Percentiles rank a stretch among this genome's conserved stretches.
These are phyloP conservation scores for Candida coleopterorum DNA, from an alignment of 805 yeast genomes.

Conservation along the genomic window DNA sequence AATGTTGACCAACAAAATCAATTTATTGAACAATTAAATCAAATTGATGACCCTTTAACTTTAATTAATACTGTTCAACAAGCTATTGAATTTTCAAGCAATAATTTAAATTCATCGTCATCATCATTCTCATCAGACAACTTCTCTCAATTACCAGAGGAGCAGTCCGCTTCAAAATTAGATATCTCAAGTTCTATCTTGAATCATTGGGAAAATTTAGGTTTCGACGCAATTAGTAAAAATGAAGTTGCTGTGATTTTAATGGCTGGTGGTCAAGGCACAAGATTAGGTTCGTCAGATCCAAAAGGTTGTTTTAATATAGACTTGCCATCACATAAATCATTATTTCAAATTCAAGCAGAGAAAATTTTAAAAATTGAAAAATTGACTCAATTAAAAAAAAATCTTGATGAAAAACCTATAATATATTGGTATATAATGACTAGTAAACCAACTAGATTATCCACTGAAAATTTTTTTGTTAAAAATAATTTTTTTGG, in stretches of 20 bases:
- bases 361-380: conserved; percentile 72
- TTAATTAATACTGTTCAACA: conserved; percentile 39
- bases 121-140: conserved; percentile 11
- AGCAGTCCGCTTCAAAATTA: conserved; percentile 45
- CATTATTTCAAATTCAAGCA: conserved; percentile 89
- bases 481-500: conserved; percentile 65
- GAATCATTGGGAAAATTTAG: conserved; percentile 43
- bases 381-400: conserved; percentile 39
- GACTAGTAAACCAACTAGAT: conserved; percentile 89
- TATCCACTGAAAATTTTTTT: conserved; percentile 70
- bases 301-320: conserved; percentile 96
- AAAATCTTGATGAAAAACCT: conserved; percentile 9
- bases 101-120: conserved; percentile 9
- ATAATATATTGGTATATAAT: conserved; percentile 72
- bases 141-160: conserved; percentile 47
- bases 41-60: conserved; percentile 36
- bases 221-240: conserved; percentile 61
- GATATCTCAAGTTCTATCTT: conserved; percentile 31
- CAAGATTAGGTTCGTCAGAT: conserved; percentile 79
- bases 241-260: conserved; percentile 84
- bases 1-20: conserved; percentile 25
- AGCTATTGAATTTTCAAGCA: conserved; percentile 41
- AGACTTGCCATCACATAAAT: conserved; percentile 75
- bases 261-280: conserved; percentile 99
- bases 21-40: conserved; percentile 38